Evolutionary conservation across 352 stramenopile species (phyloP).

Genomic region (Pythium pectinolyticum): DNA sequence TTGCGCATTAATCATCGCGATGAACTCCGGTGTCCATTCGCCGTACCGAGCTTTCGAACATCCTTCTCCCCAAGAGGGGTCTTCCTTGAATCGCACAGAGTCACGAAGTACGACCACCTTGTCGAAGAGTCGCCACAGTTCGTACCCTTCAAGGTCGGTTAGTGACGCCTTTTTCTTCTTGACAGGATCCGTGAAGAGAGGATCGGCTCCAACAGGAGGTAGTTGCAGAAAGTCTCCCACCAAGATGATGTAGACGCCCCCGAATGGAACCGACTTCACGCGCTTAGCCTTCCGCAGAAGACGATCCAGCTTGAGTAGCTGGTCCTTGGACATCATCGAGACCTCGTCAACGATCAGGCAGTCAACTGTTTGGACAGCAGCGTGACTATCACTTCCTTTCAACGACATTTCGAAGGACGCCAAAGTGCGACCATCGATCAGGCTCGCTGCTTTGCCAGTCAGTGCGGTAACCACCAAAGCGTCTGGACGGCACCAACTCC

Average conservation of each 20-base stretch:
- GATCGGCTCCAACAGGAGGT: not conserved
- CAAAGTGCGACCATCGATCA: slow-evolving; percentile 9
- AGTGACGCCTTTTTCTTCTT: not conserved
- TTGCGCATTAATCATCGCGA: slow-evolving; percentile 23
- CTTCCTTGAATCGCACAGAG: slow-evolving; percentile 23
- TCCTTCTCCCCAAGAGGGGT: slow-evolving; percentile 27
- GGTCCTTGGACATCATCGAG: slow-evolving; percentile 12
- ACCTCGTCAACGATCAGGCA: slow-evolving; percentile 17
- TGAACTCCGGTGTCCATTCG: slow-evolving; percentile 24
- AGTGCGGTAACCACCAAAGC: not conserved
- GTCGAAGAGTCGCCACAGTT: slow-evolving; percentile 5
- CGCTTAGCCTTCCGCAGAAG: not conserved
- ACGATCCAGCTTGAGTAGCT: not conserved
- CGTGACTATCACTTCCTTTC: not conserved
- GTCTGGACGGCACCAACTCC: not conserved
- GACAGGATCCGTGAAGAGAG: not conserved
- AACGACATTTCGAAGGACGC: slow-evolving; percentile 4
- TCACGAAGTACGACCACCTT: slow-evolving; percentile 23
- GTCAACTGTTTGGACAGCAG: slow-evolving; percentile 4
- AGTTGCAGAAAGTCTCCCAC: not conserved
- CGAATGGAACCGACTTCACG: not conserved
- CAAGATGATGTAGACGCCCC: not conserved
- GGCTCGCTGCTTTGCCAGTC: slow-evolving; percentile 23
- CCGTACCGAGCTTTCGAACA: slow-evolving; percentile 28
- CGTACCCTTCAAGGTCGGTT: not conserved